Evolutionary conservation across 1,284 basidiomycete genomes (phyloP).

Genomic region (Trichosporon sp.): DNA sequence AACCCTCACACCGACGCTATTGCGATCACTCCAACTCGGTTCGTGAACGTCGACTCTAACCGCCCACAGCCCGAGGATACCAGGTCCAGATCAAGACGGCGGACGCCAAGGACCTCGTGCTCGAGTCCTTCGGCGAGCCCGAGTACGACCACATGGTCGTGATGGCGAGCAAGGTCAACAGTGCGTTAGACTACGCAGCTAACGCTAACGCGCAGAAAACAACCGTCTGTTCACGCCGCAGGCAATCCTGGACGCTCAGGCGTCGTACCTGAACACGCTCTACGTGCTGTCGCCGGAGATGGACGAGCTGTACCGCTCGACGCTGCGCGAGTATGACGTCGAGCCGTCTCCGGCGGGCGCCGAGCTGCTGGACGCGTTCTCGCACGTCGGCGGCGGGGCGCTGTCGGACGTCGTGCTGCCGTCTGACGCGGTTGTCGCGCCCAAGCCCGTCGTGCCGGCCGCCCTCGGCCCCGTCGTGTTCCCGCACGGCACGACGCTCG

Average conservation of each 20-base stretch:
- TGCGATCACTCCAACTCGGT: not conserved
- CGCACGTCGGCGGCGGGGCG: constrained; percentile 16
- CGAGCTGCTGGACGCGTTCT: constrained; percentile 50
- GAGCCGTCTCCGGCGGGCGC: constrained; percentile 38
- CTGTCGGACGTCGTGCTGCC: constrained; percentile 52
- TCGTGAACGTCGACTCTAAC: not conserved
- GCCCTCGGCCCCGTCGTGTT: constrained; percentile 11
- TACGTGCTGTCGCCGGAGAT: constrained; percentile 66
- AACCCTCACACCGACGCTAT: not conserved
- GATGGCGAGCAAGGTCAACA: constrained; percentile 74
- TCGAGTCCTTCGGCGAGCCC: constrained; percentile 67
- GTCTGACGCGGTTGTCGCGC: constrained; percentile 68
- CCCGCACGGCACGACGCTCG: constrained; percentile 42
- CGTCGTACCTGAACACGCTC: constrained; percentile 72
- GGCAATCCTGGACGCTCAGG: constrained; percentile 67
- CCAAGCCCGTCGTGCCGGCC: constrained; percentile 46
- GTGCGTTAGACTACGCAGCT: constrained; percentile 51
- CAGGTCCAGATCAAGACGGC: not conserved
- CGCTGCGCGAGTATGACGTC: constrained; percentile 56
- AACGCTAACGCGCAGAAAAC: constrained; percentile 6
- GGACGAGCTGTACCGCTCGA: constrained; percentile 52
- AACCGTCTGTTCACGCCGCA: constrained; percentile 68
- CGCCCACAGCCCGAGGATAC: not conserved
- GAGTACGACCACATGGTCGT: constrained; percentile 78
- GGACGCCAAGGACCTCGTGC: constrained; percentile 28